Base-by-base conservation (phyloP, 768 basidiomycete genomes). In the Pisolithus sp. region DNA sequence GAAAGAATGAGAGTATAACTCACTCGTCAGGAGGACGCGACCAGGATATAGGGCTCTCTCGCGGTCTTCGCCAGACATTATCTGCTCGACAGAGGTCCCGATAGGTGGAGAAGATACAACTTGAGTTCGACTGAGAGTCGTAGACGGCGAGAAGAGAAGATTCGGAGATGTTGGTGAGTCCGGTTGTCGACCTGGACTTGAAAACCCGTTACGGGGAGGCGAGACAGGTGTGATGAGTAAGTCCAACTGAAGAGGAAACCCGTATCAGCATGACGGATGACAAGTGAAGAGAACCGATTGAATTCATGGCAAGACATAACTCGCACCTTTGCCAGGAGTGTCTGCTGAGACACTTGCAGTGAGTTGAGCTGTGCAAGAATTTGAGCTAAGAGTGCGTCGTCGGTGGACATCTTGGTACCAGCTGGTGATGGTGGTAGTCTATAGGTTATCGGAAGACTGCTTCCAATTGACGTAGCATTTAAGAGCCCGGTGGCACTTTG, bases 21-120 rank as follows among this genome's bases (percentile, higher is more conserved):
- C 61, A 90, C 90, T 94, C 4, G 90, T 91, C 20, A 95, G 73
- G 53, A 90, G 75, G 24, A 94, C 86, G 34, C 92, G 76, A 5
- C 83, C 83, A 7, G 91, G 90, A 64, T 96, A 96, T 20, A 93
- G 66, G 28, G 79, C 59, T 60, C 75, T 87, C 70, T 89, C 87
- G 54, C 85, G 76, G 51, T 86, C 85, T 63, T 76, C 86, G 51
- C 86, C 86, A 36, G 57, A 48, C 17, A 54, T 9, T 24, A 37
- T 47, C 41, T 59, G 60, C 15, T 66, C 64, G n/a, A 45, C 21
- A 12, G 53, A 21, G 5, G 62, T 47, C 26, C 51, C 56, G 17
- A 59, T 49, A 13, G 56, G 54, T 2, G 66, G 63, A 37, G 72
- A 57, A 8, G 69, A 67, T 0, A 60, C 53, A 21, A 70, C 55